Evolutionary conservation across 2,329 filamentous ascomycete genomes (phyloP), one percentile per base, ranked within the genome.

Genomic region (Zymoseptoria brevis): DNA sequence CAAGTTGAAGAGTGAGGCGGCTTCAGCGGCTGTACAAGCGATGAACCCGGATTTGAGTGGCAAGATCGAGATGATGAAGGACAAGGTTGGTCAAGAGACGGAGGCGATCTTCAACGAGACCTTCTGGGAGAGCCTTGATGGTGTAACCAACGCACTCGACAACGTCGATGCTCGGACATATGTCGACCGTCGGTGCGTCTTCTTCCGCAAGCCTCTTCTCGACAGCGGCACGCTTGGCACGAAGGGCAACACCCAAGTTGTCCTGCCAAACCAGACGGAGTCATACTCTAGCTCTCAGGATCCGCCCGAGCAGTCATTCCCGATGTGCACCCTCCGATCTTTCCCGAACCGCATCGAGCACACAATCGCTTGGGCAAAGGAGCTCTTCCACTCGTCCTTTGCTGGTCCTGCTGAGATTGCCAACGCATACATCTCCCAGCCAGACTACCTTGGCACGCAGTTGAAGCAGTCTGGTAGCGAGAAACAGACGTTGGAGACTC

Each of bases 331-430:
- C 4, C 82, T 99, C 62, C 86, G 90, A 71, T 96, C 92, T 75
- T 99, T 99, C 81, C 94, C 94, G 60, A 99, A 99, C 81, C 88
- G 88, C 70, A 99, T 99, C 69, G 92, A 99, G 77, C 94, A 99
- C 75, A 97, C 94, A 0, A 99, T 99, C 73, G 94, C 94, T 2
- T 99, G 94, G 94, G 87, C 92, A 48, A 90, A 95, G 69, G 94
- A 97, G 74, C 83, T 96, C 65, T 99, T 99, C 76, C 91, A 97
- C 77, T 87, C 87, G 26, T 90, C 87, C 67, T 99, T 97, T 69
- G 91, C 96, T 67, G 94, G 93, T 68, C 91, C 91, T 30, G 89
- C 94, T 0, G 91, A 97, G 76, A 89, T 91, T 41, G 93, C 94
- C 72, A 99, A 99, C 74, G 81, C 96, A 60, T 71, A 99, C 74